Evolutionary conservation across 139 green algal genomes (phyloP).

Genomic region (Tetratostichococcus sp.): DNA sequence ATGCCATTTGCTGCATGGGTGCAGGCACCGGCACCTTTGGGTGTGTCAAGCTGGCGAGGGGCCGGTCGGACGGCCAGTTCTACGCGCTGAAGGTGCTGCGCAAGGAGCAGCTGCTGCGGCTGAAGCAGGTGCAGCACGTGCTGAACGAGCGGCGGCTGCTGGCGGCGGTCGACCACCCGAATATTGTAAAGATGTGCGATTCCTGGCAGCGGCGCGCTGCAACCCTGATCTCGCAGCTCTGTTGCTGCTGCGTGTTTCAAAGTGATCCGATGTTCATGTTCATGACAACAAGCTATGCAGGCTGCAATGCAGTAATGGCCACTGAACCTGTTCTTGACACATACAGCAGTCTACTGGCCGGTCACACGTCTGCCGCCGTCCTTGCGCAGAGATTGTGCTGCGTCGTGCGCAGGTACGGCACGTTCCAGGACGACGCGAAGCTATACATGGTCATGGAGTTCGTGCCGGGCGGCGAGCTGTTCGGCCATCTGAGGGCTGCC

Average conservation of each 20-base stretch:
- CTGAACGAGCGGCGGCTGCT: constrained; percentile 4
- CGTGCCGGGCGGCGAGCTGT: constrained; percentile 12
- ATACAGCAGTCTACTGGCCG: too few relatives aligned
- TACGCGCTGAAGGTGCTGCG: constrained; percentile 1
- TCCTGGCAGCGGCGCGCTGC: too few relatives aligned
- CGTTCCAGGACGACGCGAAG: neutral
- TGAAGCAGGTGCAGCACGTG: constrained; percentile 7
- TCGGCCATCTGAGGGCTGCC: neutral
- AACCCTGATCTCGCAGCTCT: too few relatives aligned
- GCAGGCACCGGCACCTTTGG: constrained; percentile 11
- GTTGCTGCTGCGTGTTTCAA: too few relatives aligned
- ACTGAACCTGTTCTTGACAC: too few relatives aligned
- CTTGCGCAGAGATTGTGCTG: too few relatives aligned
- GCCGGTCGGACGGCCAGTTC: neutral
- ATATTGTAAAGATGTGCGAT: constrained; percentile 2
- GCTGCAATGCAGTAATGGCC: too few relatives aligned
- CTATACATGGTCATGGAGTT: constrained; percentile 12
- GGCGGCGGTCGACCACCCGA: constrained; percentile 1
- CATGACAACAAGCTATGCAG: too few relatives aligned
- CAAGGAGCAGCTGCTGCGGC: constrained; percentile 1
- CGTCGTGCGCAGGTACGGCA: neutral
- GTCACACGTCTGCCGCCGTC: too few relatives aligned
- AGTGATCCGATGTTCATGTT: too few relatives aligned
- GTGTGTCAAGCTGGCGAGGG: neutral
- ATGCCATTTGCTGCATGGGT: too few relatives aligned